Evolutionary conservation across 768 basidiomycete genomes (phyloP).

Genomic region (Amanita rubescens): DNA sequence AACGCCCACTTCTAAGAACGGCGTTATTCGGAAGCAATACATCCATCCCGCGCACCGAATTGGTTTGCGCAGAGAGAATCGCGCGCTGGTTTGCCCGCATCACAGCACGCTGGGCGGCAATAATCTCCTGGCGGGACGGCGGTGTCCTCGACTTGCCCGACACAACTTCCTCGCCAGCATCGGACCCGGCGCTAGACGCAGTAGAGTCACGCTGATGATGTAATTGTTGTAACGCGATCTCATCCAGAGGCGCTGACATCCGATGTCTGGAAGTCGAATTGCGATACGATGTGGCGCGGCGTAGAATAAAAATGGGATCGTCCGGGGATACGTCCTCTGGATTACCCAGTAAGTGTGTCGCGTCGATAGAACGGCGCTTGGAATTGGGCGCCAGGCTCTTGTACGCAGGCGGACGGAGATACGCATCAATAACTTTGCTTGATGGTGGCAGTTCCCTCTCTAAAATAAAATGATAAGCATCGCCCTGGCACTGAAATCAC

Average conservation of each 20-base stretch:
- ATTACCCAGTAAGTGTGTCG: conserved; percentile 59
- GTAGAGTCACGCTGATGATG: conserved; percentile 52
- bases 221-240: conserved; percentile 68
- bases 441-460: conserved; percentile 77
- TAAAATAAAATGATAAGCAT: conserved; percentile 23
- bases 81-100: conserved; percentile 83
- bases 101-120: conserved; percentile 86
- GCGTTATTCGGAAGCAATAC: conserved; percentile 80
- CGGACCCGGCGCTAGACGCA: conserved; percentile 51
- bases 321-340: conserved; percentile 69
- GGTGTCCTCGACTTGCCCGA: conserved; percentile 20
- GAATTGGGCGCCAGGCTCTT: conserved; percentile 52
- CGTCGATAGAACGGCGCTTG: conserved; percentile 86
- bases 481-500: not conserved
- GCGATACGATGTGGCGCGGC: conserved; percentile 72
- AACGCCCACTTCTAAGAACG: conserved; percentile 77
- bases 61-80: conserved; percentile 72
- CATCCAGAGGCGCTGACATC: conserved; percentile 73
- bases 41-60: conserved; percentile 83
- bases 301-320: conserved; percentile 88
- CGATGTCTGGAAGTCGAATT: conserved; percentile 63
- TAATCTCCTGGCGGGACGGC: conserved; percentile 78
- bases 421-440: conserved; percentile 81
- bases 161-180: conserved; percentile 22
- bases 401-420: conserved; percentile 64